Base-by-base conservation (phyloP, 2,329 filamentous ascomycete species). In the Epichloe aotearoae region DNA sequence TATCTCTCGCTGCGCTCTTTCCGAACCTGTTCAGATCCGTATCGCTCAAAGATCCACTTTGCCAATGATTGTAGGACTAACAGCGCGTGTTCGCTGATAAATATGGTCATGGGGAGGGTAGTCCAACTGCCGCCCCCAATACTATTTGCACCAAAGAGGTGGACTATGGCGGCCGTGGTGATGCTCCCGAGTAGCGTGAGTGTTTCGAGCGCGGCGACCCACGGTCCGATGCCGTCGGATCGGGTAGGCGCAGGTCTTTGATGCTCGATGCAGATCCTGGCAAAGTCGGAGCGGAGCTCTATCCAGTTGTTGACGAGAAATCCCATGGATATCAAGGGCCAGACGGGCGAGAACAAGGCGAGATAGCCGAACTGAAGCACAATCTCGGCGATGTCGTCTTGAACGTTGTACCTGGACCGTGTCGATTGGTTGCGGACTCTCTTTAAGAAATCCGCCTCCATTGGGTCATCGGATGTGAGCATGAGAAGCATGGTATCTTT, bases 301-400 rank as follows among this genome's bases (percentile, higher is more conserved):
- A 89, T 69, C 83, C 84, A 86, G 67, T 88, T 84, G 65, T 88
- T 88, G 61, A 86, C 66, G 14, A 88, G 69, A 63, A 88, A 89
- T 0, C 82, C 84, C 20, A 87, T 70, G 0, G 82, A 78, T 0
- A 86, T 84, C 1, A 88, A 69, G 0, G 86, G 84, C 85, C 85
- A 89, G 33, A 87, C 81, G 0, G 85, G 81, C 1, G 80, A 83
- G 64, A 88, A 89, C 4, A 88, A 69, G 0, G 81, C 77, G 0
- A 89, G 73, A 61, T 88, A 87, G 5, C 85, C 85, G 56, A 87
- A 88, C 59, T 84, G 81, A 2, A 86, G 73, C 33, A 82, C 80
- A 71, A 87, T 84, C 64, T 88, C 85, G 10, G 84, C 74, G 42
- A 88, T 78, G 58, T 89, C 85, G 10, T 79, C 73, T 14, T 84